phyloP scores from a whole-genome alignment of 176 grass and related monocot genomes.

The Cymbopogon citratus region DNA sequence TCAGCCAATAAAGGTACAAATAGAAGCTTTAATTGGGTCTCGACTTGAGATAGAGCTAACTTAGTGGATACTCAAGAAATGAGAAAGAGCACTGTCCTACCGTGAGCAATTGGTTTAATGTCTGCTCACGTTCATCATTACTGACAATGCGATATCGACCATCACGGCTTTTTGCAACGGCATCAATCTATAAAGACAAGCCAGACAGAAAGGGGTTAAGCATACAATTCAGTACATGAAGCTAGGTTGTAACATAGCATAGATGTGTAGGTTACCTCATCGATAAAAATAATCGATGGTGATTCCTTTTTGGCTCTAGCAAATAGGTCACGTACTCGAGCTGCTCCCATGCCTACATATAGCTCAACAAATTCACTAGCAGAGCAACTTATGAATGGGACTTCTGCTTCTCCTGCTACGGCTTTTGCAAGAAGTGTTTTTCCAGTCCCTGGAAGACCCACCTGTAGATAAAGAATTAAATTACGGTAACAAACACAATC shows the following conservation, averaged over 20 bases:
- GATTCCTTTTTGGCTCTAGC: slow-evolving; percentile 92
- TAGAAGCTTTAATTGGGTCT: neutral
- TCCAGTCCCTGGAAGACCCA: slow-evolving; percentile 96
- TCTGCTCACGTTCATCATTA: slow-evolving; percentile 98
- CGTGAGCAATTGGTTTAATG: slow-evolving; percentile 94
- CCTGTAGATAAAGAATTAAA: slow-evolving; percentile 49
- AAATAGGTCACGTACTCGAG: slow-evolving; percentile 95
- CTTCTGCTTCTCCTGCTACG: slow-evolving; percentile 97
- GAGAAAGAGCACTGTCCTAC: slow-evolving; percentile 35
- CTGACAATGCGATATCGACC: slow-evolving; percentile 84
- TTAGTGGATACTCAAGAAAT: slow-evolving; percentile 10
- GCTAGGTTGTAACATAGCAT: neutral
- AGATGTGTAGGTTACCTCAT: slow-evolving; percentile 56
- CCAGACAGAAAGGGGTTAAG: neutral
- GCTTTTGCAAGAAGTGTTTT: slow-evolving; percentile 99
- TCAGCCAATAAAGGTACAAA: neutral
- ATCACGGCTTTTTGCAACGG: slow-evolving; percentile 98
- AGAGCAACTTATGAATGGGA: slow-evolving; percentile 99
- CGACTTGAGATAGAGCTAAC: slow-evolving; percentile 7
- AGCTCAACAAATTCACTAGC: slow-evolving; percentile 99
- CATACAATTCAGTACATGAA: slow-evolving; percentile 27
- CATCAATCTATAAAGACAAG: slow-evolving; percentile 67
- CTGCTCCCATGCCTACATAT: slow-evolving; percentile 99
- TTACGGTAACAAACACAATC: slow-evolving; percentile 3
- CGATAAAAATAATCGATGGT: slow-evolving; percentile 96